Base-by-base conservation (phyloP, 1,284 basidiomycete genomes). In the Puccinia triticina region DNA sequence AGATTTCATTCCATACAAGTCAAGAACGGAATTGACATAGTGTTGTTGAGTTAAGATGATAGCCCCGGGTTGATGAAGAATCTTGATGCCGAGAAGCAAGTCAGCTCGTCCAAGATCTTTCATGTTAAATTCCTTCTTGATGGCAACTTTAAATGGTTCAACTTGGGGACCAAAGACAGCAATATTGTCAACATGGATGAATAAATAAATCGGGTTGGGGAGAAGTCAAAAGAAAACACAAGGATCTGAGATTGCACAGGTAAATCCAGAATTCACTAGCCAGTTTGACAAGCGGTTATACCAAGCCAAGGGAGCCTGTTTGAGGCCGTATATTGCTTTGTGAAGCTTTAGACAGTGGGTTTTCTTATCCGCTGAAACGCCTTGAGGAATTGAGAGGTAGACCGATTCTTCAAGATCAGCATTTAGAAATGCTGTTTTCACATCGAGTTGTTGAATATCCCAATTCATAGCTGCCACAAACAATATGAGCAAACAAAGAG, bases 291-390 rank as follows among this genome's bases (percentile, higher is more conserved):
- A 3, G 21, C 37, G 14, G 40, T 64, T 40, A 23, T 77, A 64
- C 21, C 75, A 77, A 11, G 37, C 37, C 2, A 40, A n/a, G 16
- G 75, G 57, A 1, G 75, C 53, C 34, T 77, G 75, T 23, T 77
- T 77, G 1, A 77, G 23, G 57, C 75, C 75, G 34, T 77, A 77
- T 10, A 77, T 48, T 4, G 75, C n/a, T 64, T 77, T 64, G 4
- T 77, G 7, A 2, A 77, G 37, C 12, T 26, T 37, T 1, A 77
- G n/a, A 12, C 23, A 26, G 1, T 43, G 4, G 2, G 8, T 23
- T n/a, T 61, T 34, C 12, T 50, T n/a, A 32, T 77, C 59, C 4
- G 66, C 10, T 1, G 1, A 3, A 12, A 77, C 14, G 2, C 75
- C 40, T 43, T 43, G 40, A 4, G 40, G 40, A 43, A 43, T 43